Evolutionary conservation across 768 basidiomycete species (phyloP).

Genomic region (Leccinum disarticulatum): DNA sequence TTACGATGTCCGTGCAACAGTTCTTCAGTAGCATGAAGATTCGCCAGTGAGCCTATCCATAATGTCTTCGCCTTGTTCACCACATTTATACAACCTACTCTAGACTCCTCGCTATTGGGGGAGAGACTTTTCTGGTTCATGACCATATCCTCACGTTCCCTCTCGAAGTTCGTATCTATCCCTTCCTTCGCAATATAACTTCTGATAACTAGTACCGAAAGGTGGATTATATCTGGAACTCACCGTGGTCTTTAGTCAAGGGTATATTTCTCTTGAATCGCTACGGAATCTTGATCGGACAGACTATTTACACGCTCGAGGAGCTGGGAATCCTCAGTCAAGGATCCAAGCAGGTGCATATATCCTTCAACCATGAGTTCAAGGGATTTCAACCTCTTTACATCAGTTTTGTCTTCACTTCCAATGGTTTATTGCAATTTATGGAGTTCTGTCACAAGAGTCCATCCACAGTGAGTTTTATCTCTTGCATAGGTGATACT

Average conservation of each 20-base stretch:
- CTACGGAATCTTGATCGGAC: slow-evolving; percentile 14
- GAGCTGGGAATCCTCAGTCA: slow-evolving; percentile 13
- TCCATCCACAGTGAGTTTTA: slow-evolving; percentile 14
- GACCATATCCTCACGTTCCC: slow-evolving; percentile 15
- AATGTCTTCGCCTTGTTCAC: background rate
- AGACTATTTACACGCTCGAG: slow-evolving; percentile 8
- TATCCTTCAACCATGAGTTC: background rate
- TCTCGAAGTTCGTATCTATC: slow-evolving; percentile 12
- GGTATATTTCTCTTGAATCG: slow-evolving; percentile 18
- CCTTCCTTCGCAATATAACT: background rate
- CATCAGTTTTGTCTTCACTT: slow-evolving; percentile 12
- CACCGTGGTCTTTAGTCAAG: slow-evolving; percentile 9
- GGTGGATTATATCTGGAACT: slow-evolving; percentile 7
- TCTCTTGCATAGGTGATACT: background rate
- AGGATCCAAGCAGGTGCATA: slow-evolving; percentile 5
- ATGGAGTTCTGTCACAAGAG: slow-evolving; percentile 2
- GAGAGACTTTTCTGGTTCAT: slow-evolving; percentile 4
- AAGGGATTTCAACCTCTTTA: too few species aligned
- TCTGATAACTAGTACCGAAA: background rate
- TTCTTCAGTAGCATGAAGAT: background rate
- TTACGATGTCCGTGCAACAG: background rate
- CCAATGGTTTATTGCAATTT: background rate
- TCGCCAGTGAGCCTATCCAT: background rate
- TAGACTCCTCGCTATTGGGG: background rate
- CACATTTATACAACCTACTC: background rate